These are phyloP conservation scores for Warburgia ugandensis DNA, from an alignment of 164 flowering plant genomes.

Conservation along the genomic window DNA sequence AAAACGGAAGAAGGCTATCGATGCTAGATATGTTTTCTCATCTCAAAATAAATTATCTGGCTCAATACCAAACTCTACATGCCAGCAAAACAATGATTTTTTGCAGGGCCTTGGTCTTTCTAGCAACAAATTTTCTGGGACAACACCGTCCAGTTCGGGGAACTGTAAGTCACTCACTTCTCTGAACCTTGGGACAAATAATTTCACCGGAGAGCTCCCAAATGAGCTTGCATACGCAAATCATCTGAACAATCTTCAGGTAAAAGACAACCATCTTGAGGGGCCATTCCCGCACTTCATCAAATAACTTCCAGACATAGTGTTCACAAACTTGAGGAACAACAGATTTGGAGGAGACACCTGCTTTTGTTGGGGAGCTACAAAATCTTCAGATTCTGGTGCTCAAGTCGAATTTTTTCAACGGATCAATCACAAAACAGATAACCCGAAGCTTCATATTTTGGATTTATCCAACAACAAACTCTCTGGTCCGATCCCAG, in stretches of 20 bases:
- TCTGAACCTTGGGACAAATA: conserved; percentile 13
- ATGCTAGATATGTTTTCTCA: background rate
- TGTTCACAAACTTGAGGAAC: conserved; percentile 5
- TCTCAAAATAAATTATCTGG: conserved; percentile 2
- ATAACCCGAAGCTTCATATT: conserved; percentile 4
- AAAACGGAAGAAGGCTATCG: background rate
- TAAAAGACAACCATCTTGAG: background rate
- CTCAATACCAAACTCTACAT: background rate
- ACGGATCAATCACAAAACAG: background rate
- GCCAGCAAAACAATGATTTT: background rate
- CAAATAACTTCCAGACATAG: background rate
- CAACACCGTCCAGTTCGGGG: background rate
- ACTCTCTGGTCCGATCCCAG: background rate
- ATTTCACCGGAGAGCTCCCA: conserved; percentile 6
- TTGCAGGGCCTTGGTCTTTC: background rate
- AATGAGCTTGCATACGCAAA: conserved; percentile 1
- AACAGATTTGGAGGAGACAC: conserved; percentile 13
- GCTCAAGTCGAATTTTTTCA: background rate
- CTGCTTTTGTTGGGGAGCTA: conserved; percentile 1
- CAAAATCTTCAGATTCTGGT: background rate
- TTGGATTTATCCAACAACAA: background rate
- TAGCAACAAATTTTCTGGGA: background rate
- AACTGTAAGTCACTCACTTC: too few species aligned
- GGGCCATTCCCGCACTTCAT: conserved; percentile 14
- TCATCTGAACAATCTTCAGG: background rate